These are phyloP conservation scores for Jamesozyma spencerorum DNA, from an alignment of 805 yeast genomes.

Conservation along the genomic window DNA sequence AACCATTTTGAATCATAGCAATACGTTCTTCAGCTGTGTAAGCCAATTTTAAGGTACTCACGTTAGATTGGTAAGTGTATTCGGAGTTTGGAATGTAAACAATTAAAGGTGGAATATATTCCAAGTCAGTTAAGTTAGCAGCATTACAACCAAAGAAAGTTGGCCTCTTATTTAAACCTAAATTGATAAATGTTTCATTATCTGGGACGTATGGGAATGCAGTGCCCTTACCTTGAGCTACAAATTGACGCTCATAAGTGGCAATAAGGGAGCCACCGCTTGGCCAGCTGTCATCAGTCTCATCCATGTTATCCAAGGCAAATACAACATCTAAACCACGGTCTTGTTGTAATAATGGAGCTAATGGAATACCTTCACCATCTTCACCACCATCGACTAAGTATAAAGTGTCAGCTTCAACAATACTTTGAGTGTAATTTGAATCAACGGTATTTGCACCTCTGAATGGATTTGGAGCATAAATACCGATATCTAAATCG, in stretches of 20 bases:
- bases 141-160: conserved; percentile 80
- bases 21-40: conserved; percentile 50
- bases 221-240: conserved; percentile 44
- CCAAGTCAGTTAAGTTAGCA: conserved; percentile 46
- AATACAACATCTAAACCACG: conserved; percentile 55
- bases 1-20: conserved; percentile 63
- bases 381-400: conserved; percentile 72
- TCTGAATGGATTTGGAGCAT: conserved; percentile 63
- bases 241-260: conserved; percentile 53
- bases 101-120: conserved; percentile 58
- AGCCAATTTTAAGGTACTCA: conserved; percentile 60
- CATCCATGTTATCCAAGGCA: conserved; percentile 61
- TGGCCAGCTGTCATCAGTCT: conserved; percentile 54
- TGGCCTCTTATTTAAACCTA: conserved; percentile 59
- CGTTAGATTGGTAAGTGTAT: conserved; percentile 54
- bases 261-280: conserved; percentile 50
- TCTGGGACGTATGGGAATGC: conserved; percentile 80
- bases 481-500: conserved; percentile 59
- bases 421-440: conserved; percentile 32
- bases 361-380: conserved; percentile 51
- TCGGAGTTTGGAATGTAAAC: conserved; percentile 73
- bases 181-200: conserved; percentile 44
- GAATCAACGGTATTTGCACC: conserved; percentile 28
- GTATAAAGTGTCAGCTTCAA: conserved; percentile 35
- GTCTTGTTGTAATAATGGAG: conserved; percentile 50